phyloP scores from a whole-genome alignment of 2,329 filamentous ascomycete species.

The Fusarium veterinarium region DNA sequence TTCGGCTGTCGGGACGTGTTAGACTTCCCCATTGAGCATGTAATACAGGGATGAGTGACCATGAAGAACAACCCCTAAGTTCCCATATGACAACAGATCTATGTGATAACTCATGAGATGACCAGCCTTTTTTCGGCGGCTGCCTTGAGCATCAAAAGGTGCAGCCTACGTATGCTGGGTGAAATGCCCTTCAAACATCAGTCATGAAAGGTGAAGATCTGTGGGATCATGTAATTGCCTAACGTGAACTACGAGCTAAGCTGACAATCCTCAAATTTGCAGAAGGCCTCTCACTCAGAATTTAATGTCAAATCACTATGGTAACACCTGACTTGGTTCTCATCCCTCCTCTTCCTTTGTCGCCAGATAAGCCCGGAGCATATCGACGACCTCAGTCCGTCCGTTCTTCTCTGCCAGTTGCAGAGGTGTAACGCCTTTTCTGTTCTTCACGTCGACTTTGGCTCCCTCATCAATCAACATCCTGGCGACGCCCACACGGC shows the following conservation, averaged over 20 bases:
- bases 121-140: neutral
- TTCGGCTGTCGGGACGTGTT: too few species aligned
- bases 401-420: neutral
- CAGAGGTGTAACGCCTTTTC: neutral
- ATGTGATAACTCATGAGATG: neutral
- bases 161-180: neutral
- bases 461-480: neutral
- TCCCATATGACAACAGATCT: too few species aligned
- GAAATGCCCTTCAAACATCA: fast-evolving
- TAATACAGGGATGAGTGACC: neutral
- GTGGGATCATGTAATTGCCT: neutral
- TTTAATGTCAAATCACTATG: too few species aligned
- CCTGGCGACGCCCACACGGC: neutral
- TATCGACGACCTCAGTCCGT: neutral
- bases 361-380: neutral
- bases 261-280: neutral
- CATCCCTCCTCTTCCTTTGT: too few species aligned
- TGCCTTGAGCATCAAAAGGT: neutral
- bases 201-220: neutral
- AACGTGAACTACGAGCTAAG: neutral
- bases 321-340: neutral
- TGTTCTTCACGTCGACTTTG: neutral
- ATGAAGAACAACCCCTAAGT: neutral
- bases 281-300: neutral
- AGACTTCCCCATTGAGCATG: neutral